Evolutionary conservation across 148 eudicot genomes (phyloP).

Genomic region (Suaeda aralocaspica): DNA sequence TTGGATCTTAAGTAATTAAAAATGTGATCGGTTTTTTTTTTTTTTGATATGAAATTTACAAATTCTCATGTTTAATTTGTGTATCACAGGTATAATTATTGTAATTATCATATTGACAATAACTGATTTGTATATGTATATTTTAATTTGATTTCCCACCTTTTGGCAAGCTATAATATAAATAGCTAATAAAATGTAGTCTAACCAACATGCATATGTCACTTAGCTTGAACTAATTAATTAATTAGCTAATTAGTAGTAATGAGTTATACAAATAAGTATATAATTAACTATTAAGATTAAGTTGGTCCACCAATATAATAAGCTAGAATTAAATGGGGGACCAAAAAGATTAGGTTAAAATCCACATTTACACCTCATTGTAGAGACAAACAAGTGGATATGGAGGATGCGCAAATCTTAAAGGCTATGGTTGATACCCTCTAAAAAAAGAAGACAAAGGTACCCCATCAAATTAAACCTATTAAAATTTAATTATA

Average conservation of each 20-base stretch:
- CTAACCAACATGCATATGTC: slow-evolving; percentile 26
- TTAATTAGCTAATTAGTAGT: background rate
- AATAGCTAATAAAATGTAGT: background rate
- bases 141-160: background rate
- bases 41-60: no score
- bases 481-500: background rate
- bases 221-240: background rate
- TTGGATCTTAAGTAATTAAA: no score
- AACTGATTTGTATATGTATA: no score
- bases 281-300: no score
- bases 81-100: no score
- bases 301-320: no score
- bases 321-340: background rate
- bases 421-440: slow-evolving; percentile 16
- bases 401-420: slow-evolving; percentile 22
- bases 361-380: slow-evolving; percentile 23
- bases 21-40: no score
- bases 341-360: slow-evolving; percentile 22
- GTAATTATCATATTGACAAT: no score
- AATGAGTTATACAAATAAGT: no score
- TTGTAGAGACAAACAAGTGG: slow-evolving; percentile 27
- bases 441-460: slow-evolving; percentile 17
- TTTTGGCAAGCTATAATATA: background rate
- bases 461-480: slow-evolving; percentile 15
- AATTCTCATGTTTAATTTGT: no score